phyloP scores from a whole-genome alignment of 345 rosid genomes.

The Salix viminalis region DNA sequence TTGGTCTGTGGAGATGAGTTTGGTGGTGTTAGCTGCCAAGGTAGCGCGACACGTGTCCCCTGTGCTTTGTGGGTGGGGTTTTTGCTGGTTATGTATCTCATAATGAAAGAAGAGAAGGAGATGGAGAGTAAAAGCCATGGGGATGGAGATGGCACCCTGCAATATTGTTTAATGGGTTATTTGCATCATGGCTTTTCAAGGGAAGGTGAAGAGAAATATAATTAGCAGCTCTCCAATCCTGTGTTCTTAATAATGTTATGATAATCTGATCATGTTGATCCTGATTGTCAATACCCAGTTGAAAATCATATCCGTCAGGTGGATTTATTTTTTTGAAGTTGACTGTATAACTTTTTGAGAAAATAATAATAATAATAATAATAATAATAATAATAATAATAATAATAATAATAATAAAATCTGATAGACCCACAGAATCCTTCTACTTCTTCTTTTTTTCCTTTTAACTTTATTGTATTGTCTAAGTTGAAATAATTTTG shows the following conservation, averaged over 20 bases:
- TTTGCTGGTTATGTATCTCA: constrained; percentile 65
- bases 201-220: background rate
- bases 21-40: constrained; percentile 51
- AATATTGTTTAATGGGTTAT: background rate
- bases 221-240: too few relatives aligned
- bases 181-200: background rate
- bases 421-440: background rate
- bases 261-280: background rate
- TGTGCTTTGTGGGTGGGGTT: constrained; percentile 74
- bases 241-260: background rate
- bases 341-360: background rate
- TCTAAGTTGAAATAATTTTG: background rate
- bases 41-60: constrained; percentile 45
- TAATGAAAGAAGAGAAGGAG: constrained; percentile 3
- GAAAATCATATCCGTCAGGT: background rate
- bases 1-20: constrained; percentile 58
- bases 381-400: too few relatives aligned
- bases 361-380: too few relatives aligned
- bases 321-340: background rate
- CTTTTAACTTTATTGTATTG: background rate
- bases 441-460: too few relatives aligned
- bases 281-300: background rate
- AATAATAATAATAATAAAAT: too few relatives aligned
- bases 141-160: constrained; percentile 11
- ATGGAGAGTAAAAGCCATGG: background rate